These are phyloP conservation scores for Eimeria sp. DNA, from an alignment of 169 alveolate genomes.

Conservation along the genomic window DNA sequence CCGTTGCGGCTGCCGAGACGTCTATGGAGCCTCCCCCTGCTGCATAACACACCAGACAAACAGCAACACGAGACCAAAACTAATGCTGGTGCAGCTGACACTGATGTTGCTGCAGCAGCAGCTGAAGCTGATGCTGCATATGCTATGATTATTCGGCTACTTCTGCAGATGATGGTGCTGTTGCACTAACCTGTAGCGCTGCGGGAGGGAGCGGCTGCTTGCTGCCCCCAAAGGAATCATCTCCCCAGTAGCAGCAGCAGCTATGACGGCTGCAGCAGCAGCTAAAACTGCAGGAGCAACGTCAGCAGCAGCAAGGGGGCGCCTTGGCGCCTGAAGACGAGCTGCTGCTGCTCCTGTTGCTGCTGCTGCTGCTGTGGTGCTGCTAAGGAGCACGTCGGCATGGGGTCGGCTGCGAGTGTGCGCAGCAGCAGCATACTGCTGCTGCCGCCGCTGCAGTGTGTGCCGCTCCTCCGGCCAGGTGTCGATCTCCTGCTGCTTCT, in stretches of 20 bases:
- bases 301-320: background rate
- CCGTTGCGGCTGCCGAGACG: background rate
- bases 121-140: no score
- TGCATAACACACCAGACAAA: background rate
- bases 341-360: constrained; percentile 36
- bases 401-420: background rate
- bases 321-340: background rate
- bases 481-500: background rate
- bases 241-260: constrained; percentile 24
- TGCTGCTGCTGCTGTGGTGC: constrained; percentile 4
- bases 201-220: constrained; percentile 31
- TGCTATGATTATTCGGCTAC: no score
- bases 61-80: no score
- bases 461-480: no score
- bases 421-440: background rate
- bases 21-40: constrained; percentile 28
- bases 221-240: constrained; percentile 21
- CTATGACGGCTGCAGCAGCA: background rate
- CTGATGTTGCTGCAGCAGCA: constrained; percentile 19
- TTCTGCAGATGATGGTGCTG: background rate
- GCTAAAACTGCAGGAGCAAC: background rate
- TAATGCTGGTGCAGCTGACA: background rate
- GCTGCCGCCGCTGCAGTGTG: background rate
- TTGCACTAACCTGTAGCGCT: background rate
- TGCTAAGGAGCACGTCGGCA: background rate